Conservation (phyloP, 768 basidiomycete species). For the Ramaria rubella region DNA sequence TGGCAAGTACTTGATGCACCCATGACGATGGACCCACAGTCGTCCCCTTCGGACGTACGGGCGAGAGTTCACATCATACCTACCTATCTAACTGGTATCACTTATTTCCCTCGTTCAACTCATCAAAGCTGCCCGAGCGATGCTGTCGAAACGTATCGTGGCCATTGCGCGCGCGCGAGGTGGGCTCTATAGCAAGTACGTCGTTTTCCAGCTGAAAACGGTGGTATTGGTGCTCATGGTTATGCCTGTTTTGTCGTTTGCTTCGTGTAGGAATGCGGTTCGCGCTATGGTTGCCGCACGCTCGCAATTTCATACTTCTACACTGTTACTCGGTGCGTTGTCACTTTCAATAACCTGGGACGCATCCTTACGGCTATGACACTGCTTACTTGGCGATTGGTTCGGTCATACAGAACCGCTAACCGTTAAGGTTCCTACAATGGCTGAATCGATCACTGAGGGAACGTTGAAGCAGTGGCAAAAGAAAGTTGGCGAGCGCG, state of each 20-base stretch:
- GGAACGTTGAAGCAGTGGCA: slow-evolving; percentile 93
- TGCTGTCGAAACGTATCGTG: slow-evolving; percentile 68
- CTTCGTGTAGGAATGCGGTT: background rate
- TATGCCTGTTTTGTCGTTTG: background rate
- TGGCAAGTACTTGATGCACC: too few relatives aligned
- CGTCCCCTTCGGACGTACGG: too few relatives aligned
- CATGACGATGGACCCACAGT: too few relatives aligned
- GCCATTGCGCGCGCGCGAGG: slow-evolving; percentile 57
- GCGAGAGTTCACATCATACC: background rate
- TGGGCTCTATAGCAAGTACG: background rate
- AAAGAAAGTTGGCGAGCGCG: slow-evolving; percentile 88
- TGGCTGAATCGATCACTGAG: slow-evolving; percentile 98
- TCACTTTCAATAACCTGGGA: background rate
- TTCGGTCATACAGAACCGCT: slow-evolving; percentile 43
- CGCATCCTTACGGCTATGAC: background rate
- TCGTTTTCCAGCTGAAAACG: background rate
- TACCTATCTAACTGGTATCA: background rate
- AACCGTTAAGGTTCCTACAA: slow-evolving; percentile 91
- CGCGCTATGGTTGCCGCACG: background rate
- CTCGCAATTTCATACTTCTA: slow-evolving; percentile 4
- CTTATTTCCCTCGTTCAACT: background rate
- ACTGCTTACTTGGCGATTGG: background rate
- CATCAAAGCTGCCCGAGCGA: slow-evolving; percentile 19
- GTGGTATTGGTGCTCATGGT: too few relatives aligned
- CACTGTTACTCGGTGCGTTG: slow-evolving; percentile 3